Evolutionary conservation across 192 early-diverging fungal species (phyloP).

Genomic region (Umbelopsis isabellina): DNA sequence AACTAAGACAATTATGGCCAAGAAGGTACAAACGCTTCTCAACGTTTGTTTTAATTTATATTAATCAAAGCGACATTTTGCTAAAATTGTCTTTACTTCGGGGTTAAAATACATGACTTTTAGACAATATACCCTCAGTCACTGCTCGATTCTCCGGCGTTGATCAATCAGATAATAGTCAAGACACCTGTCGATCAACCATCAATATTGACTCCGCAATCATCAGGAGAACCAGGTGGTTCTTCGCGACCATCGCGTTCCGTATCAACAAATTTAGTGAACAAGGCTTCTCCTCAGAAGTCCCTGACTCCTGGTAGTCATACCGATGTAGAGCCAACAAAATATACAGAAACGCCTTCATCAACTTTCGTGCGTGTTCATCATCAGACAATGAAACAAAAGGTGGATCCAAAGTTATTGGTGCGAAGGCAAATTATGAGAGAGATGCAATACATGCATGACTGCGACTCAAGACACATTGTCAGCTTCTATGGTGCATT

Average conservation of each 20-base stretch:
- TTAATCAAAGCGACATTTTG: conserved; percentile 2
- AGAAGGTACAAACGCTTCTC: conserved; percentile 67
- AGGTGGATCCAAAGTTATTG: conserved; percentile 54
- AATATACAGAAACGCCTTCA: background rate
- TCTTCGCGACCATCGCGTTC: background rate
- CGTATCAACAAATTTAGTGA: conserved; percentile 5
- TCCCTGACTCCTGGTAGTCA: conserved; percentile 12
- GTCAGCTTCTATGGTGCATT: conserved; percentile 97
- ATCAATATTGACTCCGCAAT: background rate
- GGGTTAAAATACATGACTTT: background rate
- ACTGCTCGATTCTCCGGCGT: conserved; percentile 28
- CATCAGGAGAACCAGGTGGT: background rate
- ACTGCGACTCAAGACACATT: conserved; percentile 93
- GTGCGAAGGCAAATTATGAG: conserved; percentile 85
- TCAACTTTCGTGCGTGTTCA: background rate
- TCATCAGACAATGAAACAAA: background rate
- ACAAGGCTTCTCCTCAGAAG: background rate
- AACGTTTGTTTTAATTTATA: background rate
- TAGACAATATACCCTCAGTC: conserved; percentile 36
- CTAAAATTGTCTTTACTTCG: conserved; percentile 15
- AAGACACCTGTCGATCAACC: conserved; percentile 15
- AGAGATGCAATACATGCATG: conserved; percentile 93
- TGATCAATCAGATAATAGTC: conserved; percentile 14
- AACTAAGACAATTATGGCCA: conserved; percentile 90
- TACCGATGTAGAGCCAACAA: conserved; percentile 7